Base-by-base conservation (phyloP, 2,329 filamentous ascomycete species). In the Pseudogymnoascus verrucosus region DNA sequence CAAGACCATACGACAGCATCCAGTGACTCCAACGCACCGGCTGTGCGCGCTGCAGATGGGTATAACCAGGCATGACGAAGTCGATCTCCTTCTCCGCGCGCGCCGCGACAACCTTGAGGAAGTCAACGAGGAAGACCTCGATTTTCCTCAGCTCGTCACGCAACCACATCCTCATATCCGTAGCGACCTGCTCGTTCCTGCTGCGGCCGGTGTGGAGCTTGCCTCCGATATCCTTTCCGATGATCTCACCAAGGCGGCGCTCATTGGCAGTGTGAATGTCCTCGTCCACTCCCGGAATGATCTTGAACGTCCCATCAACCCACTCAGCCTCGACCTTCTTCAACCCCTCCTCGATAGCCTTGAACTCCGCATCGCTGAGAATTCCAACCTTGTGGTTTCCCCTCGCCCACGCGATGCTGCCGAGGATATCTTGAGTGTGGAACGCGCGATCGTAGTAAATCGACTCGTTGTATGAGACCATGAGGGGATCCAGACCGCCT, bases 121-220 rank as follows among this genome's bases (percentile, higher is more conserved):
- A 82, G 62, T 83, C 81, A 60, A 84, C 79, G 2, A 96, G 81
- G 69, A 87, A 85, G 37, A 70, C 74, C 69, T 96, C 90, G 61
- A 96, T 84, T 67, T 80, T 80, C 64, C 82, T 82, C 64, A 96
- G 79, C 77, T 89, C 83, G 67, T 93, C 87, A 47, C 91, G 83
- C 67, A 96, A 78, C 91, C 91, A 97, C 74, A 96, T 80, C 66
- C 91, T 87, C 89, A 96, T 93, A 71, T 96, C 91, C 21, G 89
- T 93, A 59, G 88, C 91, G 64, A 96, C 86, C 77, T 96, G 92
- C 77, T 97, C 92, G 72, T 96, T 96, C 69, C 92, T 84, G 75
- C 89, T 93, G 62, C 93, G 88, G 47, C 88, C 88, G 2, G 92
- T 96, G 77, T 96, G 93, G 64, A 96, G 84, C 79, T 96, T 96